Evolutionary conservation across 2,329 filamentous ascomycete species (phyloP).

Genomic region (Stemphylium vesicarium): DNA sequence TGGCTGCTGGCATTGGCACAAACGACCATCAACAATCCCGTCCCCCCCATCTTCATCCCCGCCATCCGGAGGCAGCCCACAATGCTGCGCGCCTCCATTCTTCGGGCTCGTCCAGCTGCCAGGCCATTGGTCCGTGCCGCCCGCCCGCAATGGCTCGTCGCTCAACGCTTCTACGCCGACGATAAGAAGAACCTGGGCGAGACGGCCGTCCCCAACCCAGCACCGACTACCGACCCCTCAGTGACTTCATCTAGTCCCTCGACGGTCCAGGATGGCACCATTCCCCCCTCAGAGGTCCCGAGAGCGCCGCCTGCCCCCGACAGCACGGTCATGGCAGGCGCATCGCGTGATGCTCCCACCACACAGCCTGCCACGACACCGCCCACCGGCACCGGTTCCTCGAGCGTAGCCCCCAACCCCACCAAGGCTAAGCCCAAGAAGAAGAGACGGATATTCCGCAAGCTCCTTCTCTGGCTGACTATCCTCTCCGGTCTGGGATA

Average conservation of each 20-base stretch:
- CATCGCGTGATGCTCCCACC: conserved; percentile 44
- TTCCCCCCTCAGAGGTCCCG: conserved; percentile 58
- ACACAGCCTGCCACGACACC: conserved; percentile 44
- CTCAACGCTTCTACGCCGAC: conserved; percentile 60
- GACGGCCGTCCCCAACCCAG: conserved; percentile 47
- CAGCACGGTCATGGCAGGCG: conserved; percentile 39
- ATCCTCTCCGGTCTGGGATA: conserved; percentile 81
- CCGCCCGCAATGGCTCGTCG: conserved; percentile 46
- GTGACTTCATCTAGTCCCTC: conserved; percentile 27
- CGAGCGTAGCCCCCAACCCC: conserved; percentile 52
- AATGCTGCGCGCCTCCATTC: conserved; percentile 64
- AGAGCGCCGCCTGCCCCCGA: conserved; percentile 54
- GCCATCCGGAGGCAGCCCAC: conserved; percentile 52
- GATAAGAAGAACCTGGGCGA: conserved; percentile 49
- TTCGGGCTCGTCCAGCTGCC: conserved; percentile 55
- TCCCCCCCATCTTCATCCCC: conserved; percentile 26
- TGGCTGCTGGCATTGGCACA: conserved; percentile 8
- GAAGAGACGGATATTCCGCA: conserved; percentile 73
- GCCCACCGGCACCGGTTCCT: conserved; percentile 51
- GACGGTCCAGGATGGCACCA: conserved; percentile 41
- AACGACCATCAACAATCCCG: conserved; percentile 23
- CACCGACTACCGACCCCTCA: conserved; percentile 27
- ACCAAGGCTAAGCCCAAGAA: conserved; percentile 60
- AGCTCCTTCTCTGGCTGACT: conserved; percentile 75
- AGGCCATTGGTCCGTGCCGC: conserved; percentile 41